Percentiles rank a stretch among this genome's conserved stretches.
These are phyloP conservation scores for Dryas drummondii DNA, from an alignment of 306 rosid genomes.

Conservation along the genomic window DNA sequence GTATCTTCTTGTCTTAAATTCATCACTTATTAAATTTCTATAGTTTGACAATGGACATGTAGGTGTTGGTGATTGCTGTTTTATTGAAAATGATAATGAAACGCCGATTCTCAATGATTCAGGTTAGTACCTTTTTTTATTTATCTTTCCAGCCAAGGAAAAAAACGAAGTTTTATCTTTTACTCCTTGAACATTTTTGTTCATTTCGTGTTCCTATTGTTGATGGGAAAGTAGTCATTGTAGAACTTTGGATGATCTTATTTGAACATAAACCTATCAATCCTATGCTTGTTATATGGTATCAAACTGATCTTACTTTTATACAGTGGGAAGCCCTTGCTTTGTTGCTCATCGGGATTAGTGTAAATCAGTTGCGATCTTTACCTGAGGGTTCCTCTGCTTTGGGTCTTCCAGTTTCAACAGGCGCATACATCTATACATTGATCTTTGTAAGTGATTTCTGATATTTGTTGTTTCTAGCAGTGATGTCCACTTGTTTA, in stretches of 20 bases:
- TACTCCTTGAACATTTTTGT: neutral
- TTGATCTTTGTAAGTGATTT: constrained; percentile 72
- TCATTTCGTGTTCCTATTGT: constrained; percentile 11
- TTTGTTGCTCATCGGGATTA: constrained; percentile 87
- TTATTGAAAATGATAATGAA: constrained; percentile 89
- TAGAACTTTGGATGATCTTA: constrained; percentile 18
- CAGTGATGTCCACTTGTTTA: neutral
- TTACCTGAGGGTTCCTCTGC: constrained; percentile 75
- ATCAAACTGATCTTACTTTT: constrained; percentile 26
- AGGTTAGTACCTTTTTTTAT: constrained; percentile 50
- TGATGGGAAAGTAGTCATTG: constrained; percentile 10
- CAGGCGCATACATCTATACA: constrained; percentile 80
- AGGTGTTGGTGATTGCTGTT: constrained; percentile 99
- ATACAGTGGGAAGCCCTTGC: constrained; percentile 99
- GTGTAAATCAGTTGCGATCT: constrained; percentile 86
- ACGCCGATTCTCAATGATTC: constrained; percentile 88
- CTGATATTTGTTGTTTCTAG: neutral
- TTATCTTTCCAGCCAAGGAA: constrained; percentile 10
- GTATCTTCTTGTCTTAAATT: neutral
- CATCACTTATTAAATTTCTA: constrained; percentile 16
- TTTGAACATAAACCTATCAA: constrained; percentile 17
- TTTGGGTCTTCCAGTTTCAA: constrained; percentile 71
- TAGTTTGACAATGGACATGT: constrained; percentile 33
- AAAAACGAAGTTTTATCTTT: neutral
- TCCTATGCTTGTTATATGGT: constrained; percentile 9